phyloP scores from a whole-genome alignment of 176 grass and related monocot species.

The Oryza glumipatula region DNA sequence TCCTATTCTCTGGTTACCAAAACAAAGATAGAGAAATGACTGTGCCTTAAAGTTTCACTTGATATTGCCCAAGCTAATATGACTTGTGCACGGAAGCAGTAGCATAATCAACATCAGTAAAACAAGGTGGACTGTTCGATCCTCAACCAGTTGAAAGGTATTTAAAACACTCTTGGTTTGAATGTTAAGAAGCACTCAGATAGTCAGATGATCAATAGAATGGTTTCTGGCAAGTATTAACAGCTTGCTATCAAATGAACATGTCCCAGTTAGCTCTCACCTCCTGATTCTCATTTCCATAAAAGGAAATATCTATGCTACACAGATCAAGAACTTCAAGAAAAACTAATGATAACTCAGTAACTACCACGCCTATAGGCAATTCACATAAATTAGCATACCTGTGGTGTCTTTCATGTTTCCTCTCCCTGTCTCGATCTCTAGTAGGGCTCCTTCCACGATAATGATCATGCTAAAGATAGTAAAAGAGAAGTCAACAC shows the following conservation, averaged over 20 bases:
- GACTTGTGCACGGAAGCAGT: neutral
- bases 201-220: neutral
- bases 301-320: constrained; percentile 16
- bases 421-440: constrained; percentile 66
- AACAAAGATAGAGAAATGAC: neutral
- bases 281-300: neutral
- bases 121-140: neutral
- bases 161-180: neutral
- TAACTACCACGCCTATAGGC: neutral
- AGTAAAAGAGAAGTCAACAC: constrained; percentile 30
- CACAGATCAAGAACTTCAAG: too few species aligned
- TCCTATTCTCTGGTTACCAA: neutral
- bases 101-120: neutral
- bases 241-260: neutral
- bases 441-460: constrained; percentile 73
- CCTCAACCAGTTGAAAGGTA: neutral
- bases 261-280: neutral
- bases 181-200: neutral
- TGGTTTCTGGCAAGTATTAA: neutral
- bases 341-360: neutral
- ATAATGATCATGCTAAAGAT: constrained; percentile 58
- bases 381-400: constrained; percentile 41
- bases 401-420: constrained; percentile 67
- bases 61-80: neutral
- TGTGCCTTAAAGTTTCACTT: neutral